Percentiles rank a stretch among this genome's conserved stretches.
Conservation (phyloP, 306 rosid species). For the Dryas drummondii region DNA sequence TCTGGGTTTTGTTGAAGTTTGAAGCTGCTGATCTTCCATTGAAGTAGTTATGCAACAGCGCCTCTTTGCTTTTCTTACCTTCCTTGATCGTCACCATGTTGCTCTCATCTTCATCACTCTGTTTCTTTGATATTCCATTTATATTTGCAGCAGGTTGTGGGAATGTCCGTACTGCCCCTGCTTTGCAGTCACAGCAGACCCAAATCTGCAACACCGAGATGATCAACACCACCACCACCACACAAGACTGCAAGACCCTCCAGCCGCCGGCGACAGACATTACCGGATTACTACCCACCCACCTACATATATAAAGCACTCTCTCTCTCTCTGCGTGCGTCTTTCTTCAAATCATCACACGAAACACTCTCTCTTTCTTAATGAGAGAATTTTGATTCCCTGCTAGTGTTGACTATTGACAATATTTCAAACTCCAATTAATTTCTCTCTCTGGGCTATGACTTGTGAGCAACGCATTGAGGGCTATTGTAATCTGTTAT, state of each 20-base stretch:
- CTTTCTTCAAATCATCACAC: not conserved
- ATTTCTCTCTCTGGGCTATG: constrained; percentile 14
- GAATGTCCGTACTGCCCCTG: constrained; percentile 46
- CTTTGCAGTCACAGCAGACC: constrained; percentile 53
- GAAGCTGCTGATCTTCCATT: constrained; percentile 32
- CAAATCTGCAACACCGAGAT: constrained; percentile 43
- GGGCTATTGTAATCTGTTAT: constrained; percentile 44
- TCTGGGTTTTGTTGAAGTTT: constrained; percentile 30
- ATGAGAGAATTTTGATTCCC: not conserved
- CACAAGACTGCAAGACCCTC: constrained; percentile 36
- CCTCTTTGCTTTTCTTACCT: constrained; percentile 30
- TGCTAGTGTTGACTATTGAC: not conserved
- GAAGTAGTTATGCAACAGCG: constrained; percentile 57
- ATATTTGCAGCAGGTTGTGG: constrained; percentile 28
- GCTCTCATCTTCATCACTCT: constrained; percentile 1
- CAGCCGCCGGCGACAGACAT: constrained; percentile 54
- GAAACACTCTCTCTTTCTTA: not conserved
- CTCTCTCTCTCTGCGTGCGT: not conserved
- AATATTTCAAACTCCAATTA: not conserved
- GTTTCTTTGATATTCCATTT: not conserved
- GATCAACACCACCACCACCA: constrained; percentile 35
- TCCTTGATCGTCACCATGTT: constrained; percentile 14
- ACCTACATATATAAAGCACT: constrained; percentile 18
- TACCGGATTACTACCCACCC: constrained; percentile 40
- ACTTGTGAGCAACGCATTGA: constrained; percentile 47